Evolutionary conservation across 1,284 basidiomycete species (phyloP).

Genomic region (Ustilago loliicola): DNA sequence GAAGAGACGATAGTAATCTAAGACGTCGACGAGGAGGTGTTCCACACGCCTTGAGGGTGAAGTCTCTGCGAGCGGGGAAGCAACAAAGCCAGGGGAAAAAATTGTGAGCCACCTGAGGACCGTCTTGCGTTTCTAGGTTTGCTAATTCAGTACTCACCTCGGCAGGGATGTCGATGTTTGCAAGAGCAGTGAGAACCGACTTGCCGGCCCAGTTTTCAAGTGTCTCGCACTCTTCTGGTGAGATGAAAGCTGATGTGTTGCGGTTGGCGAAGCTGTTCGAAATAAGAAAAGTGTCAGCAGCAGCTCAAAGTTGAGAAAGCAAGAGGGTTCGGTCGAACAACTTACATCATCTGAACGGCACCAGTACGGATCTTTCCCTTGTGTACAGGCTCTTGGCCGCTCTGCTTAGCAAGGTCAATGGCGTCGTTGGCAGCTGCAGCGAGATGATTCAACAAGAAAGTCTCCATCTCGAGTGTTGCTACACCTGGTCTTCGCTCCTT

Average conservation of each 20-base stretch:
- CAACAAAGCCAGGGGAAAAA: conserved; percentile 1
- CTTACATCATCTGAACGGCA: conserved; percentile 80
- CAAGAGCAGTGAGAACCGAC: conserved; percentile 74
- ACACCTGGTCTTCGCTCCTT: conserved; percentile 50
- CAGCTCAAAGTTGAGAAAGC: neutral
- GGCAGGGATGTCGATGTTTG: conserved; percentile 42
- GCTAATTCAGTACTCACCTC: conserved; percentile 41
- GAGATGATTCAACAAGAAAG: conserved; percentile 67
- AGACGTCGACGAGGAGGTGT: conserved; percentile 4
- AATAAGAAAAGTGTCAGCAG: neutral
- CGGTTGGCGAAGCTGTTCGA: conserved; percentile 77
- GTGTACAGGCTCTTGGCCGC: conserved; percentile 36
- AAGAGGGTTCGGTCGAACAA: neutral
- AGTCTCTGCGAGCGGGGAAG: conserved; percentile 25
- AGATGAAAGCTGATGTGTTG: conserved; percentile 81
- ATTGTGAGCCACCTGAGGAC: neutral
- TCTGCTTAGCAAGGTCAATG: conserved; percentile 28
- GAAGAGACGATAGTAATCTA: no score
- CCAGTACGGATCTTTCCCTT: conserved; percentile 77
- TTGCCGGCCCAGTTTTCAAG: conserved; percentile 79
- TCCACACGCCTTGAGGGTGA: conserved; percentile 55
- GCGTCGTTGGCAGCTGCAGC: conserved; percentile 51
- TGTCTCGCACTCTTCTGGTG: conserved; percentile 77
- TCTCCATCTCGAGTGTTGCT: conserved; percentile 74
- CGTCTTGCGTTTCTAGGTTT: neutral